Percentiles rank a stretch among this genome's conserved stretches.
phyloP scores from a whole-genome alignment of 2,329 filamentous ascomycete genomes.

The Pyricularia grisea region DNA sequence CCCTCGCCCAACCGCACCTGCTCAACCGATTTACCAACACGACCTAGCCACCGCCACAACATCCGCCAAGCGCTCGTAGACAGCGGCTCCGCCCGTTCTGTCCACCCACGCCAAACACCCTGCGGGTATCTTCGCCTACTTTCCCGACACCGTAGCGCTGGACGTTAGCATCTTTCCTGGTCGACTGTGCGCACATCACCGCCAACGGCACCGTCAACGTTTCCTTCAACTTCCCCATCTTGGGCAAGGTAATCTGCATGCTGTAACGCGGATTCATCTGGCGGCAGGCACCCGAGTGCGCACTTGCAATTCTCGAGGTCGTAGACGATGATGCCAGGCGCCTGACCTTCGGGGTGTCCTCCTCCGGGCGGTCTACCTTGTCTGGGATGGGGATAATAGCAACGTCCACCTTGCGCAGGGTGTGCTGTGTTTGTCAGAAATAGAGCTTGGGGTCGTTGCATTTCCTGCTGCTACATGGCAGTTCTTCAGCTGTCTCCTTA shows the following conservation, averaged over 20 bases:
- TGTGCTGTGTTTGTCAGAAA: too few species aligned
- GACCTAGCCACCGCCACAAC: background rate
- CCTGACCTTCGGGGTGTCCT: background rate
- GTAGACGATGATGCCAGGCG: background rate
- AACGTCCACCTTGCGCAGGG: background rate
- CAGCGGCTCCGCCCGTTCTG: conserved; percentile 54
- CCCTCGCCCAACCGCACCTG: background rate
- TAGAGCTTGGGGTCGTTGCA: too few species aligned
- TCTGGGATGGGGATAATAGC: background rate
- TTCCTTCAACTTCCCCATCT: conserved; percentile 24
- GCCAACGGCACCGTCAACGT: conserved; percentile 33
- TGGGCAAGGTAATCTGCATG: background rate
- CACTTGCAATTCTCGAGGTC: background rate
- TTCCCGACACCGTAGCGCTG: conserved; percentile 20
- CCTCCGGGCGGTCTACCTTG: background rate
- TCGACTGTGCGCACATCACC: conserved; percentile 28
- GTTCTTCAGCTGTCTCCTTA: too few species aligned
- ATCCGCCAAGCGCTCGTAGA: conserved; percentile 33
- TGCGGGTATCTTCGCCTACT: conserved; percentile 24
- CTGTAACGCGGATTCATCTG: background rate
- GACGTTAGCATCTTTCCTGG: conserved; percentile 13
- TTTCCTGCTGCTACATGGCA: too few species aligned
- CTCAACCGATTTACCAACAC: background rate
- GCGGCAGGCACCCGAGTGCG: background rate
- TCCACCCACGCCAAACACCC: conserved; percentile 48